Base-by-base conservation (phyloP, 73 alveolate genomes). In the Paramecium caudatum region DNA sequence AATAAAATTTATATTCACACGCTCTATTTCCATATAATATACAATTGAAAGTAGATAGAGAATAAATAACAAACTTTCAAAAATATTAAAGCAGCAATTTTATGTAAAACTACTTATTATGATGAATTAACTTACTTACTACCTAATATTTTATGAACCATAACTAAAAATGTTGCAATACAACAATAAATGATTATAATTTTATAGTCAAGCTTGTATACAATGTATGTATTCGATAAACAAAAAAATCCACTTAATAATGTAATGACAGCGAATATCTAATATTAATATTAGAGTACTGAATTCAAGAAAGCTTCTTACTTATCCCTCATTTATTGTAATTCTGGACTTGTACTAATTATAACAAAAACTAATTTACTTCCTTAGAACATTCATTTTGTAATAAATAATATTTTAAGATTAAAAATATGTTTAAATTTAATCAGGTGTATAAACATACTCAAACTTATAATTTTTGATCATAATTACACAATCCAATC, bases 111-210 rank as follows among this genome's bases (percentile, higher is more conserved):
- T 48, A 12, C 43, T 41, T 39, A 2, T 10, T 39, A 27, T 16
- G 9, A 43, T 12, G 8, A 8, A 74, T 15, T 41, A 1, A 23
- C 32, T 13, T 41, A 55, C 80, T 17, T 74, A 16, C 69, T 19
- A 27, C 88, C 55, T 74, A 74, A 47, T 17, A 74, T 15, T 74
- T 15, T 74, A 12, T 74, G 30, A 2, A 74, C 88, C 88, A 74
- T 74, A n/a, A 74, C 16, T 41, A 46, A 41, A 27, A 74, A 74
- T 2, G 43, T 39, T 25, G 47, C 17, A 21, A 74, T 32, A 34
- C 88, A 74, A 30, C 62, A 74, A n/a, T 74, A 74, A 7, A 74
- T 74, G 1, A 74, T 74, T 6, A 19, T 19, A 41, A 74, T 41
- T 74, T 74, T 74, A 74, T 74, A 74, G 21, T 74, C 88, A 63